These are phyloP conservation scores for Gossypium rotundifolium DNA, from an alignment of 345 rosid species.

Conservation along the genomic window DNA sequence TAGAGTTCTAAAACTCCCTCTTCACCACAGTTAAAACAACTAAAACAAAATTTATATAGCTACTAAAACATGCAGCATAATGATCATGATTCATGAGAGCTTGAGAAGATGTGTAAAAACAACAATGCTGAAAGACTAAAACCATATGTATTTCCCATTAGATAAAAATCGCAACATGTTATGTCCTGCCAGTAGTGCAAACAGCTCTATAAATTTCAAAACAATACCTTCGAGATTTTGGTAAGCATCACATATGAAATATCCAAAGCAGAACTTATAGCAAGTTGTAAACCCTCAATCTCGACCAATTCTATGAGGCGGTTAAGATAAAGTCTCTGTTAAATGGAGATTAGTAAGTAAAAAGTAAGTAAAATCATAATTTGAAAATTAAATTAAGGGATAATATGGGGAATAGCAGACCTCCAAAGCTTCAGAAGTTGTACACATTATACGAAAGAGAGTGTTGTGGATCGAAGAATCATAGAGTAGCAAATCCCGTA, in stretches of 20 bases:
- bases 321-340: conserved; percentile 62
- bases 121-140: neutral
- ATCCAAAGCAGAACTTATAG: conserved; percentile 71
- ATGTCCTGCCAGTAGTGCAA: neutral
- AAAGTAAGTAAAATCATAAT: conserved; percentile 4
- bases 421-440: conserved; percentile 68
- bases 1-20: neutral
- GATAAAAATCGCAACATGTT: neutral
- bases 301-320: conserved; percentile 60
- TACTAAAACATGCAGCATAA: neutral
- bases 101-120: neutral
- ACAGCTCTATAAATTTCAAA: neutral
- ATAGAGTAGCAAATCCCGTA: conserved; percentile 57
- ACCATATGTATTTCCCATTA: neutral
- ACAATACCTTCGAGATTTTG: conserved; percentile 55
- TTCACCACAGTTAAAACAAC: neutral
- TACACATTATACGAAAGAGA: conserved; percentile 68
- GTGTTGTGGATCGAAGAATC: conserved; percentile 75
- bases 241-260: conserved; percentile 50
- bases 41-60: neutral
- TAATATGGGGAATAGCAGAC: conserved; percentile 35
- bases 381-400: conserved; percentile 9
- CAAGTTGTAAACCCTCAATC: conserved; percentile 77
- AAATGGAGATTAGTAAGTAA: conserved; percentile 13
- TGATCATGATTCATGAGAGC: neutral